A percentile compares a stretch with the other conserved stretches of the same genome.
Conservation (phyloP, 2,329 filamentous ascomycete genomes). For the Clarireedia paspali region DNA sequence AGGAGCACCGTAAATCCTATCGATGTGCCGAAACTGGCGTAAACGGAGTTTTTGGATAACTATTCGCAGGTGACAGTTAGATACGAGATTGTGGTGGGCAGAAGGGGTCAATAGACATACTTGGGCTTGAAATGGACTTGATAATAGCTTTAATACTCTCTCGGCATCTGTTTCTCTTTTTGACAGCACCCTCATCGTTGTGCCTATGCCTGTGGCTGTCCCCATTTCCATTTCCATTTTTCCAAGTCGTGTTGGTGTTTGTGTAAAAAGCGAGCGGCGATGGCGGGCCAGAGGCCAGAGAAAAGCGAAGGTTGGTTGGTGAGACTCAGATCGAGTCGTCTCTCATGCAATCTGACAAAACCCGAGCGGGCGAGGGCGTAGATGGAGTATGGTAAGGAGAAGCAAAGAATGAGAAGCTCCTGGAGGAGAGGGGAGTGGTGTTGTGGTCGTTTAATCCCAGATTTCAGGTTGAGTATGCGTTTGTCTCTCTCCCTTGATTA, state of each 20-base stretch:
- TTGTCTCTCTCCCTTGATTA: slow-evolving; percentile 14
- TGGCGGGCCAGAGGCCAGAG: slow-evolving; percentile 26
- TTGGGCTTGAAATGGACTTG: slow-evolving; percentile 24
- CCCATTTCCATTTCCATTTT: slow-evolving; percentile 16
- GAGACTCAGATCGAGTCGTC: not conserved
- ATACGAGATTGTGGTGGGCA: not conserved
- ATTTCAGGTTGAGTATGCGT: not conserved
- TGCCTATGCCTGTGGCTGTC: slow-evolving; percentile 2
- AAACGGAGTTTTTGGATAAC: slow-evolving; percentile 50
- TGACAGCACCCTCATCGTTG: slow-evolving; percentile 11
- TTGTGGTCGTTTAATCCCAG: not conserved
- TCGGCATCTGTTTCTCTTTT: slow-evolving; percentile 16
- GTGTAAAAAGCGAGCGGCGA: slow-evolving; percentile 23
- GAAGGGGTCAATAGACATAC: slow-evolving; percentile 10
- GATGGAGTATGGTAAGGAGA: too few species aligned
- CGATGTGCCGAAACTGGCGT: slow-evolving; percentile 74
- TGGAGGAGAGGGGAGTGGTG: not conserved
- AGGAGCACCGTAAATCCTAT: slow-evolving; percentile 67
- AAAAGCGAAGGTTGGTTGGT: slow-evolving; percentile 3
- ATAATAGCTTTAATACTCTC: slow-evolving; percentile 24
- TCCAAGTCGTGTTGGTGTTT: not conserved
- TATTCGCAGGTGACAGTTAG: slow-evolving; percentile 5
- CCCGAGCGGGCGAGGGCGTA: too few species aligned
- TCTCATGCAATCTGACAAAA: too few species aligned
- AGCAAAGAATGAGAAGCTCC: too few species aligned